Conservation (phyloP, 176 grass and related monocot species). For the Carex kokanica region DNA sequence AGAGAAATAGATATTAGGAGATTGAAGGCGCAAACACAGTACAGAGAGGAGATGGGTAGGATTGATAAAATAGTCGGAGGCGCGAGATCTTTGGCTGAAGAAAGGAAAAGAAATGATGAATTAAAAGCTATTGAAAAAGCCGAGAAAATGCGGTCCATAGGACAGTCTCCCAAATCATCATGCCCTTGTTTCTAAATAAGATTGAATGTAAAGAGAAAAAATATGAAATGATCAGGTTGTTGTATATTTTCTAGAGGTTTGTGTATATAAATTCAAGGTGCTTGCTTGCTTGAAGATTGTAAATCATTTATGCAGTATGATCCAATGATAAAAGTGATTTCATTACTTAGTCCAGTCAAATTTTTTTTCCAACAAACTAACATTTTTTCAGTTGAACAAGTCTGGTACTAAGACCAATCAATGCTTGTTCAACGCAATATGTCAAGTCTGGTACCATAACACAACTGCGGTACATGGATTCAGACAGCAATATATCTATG, state of each 20-base stretch:
- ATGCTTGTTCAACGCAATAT: not conserved
- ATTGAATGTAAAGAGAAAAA: constrained; percentile 6
- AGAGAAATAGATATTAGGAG: constrained; percentile 37
- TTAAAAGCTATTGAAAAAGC: constrained; percentile 54
- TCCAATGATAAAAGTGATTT: not conserved
- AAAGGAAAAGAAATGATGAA: constrained; percentile 64
- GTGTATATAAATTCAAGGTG: constrained; percentile 15
- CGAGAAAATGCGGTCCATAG: constrained; percentile 41
- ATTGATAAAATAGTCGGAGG: constrained; percentile 55
- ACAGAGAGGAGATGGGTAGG: constrained; percentile 49
- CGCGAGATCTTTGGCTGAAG: constrained; percentile 43
- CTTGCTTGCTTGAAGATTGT: constrained; percentile 17
- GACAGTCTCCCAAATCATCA: constrained; percentile 36
- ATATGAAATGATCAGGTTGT: not conserved
- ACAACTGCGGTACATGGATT: not conserved
- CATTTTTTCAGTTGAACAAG: not conserved
- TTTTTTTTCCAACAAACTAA: not conserved
- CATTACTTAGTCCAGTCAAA: not conserved
- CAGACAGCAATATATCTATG: not conserved
- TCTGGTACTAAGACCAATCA: not conserved
- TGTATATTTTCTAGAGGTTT: constrained; percentile 3
- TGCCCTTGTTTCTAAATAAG: constrained; percentile 20
- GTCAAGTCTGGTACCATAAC: not conserved
- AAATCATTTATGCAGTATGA: not conserved
- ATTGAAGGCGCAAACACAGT: constrained; percentile 38